These are phyloP conservation scores for Starmerella scarabaei DNA, from an alignment of 805 yeast genomes.

Conservation along the genomic window DNA sequence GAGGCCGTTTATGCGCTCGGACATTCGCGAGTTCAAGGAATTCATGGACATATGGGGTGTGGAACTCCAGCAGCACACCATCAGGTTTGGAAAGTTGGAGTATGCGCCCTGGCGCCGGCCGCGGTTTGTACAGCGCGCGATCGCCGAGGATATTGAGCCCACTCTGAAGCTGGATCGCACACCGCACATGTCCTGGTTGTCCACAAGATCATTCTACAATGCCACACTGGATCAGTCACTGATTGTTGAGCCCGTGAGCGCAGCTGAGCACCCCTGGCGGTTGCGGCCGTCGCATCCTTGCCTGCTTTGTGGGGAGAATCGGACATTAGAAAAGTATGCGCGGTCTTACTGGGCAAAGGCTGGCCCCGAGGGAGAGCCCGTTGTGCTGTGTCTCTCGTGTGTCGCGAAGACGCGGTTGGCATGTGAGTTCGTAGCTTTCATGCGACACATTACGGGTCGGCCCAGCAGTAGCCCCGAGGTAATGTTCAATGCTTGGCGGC, in stretches of 20 bases:
- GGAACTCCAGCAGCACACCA: constrained; percentile 5
- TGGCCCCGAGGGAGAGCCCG: constrained; percentile 18
- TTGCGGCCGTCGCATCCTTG: constrained; percentile 49
- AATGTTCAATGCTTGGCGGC: constrained; percentile 46
- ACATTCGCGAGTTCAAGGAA: constrained; percentile 18
- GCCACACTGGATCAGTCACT: constrained; percentile 70
- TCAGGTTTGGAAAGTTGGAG: constrained; percentile 9
- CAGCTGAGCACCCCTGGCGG: constrained; percentile 58
- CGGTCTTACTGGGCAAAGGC: constrained; percentile 55
- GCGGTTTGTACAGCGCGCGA: constrained; percentile 48
- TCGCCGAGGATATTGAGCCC: constrained; percentile 72
- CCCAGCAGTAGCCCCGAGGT: constrained; percentile 42
- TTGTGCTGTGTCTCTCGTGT: constrained; percentile 69
- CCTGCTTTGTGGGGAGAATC: constrained; percentile 68
- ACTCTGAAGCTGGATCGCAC: constrained; percentile 50
- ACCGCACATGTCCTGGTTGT: constrained; percentile 50
- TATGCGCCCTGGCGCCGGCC: constrained; percentile 34
- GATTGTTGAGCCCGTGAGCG: constrained; percentile 73
- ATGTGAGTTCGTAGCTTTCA: constrained; percentile 69
- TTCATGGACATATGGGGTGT: constrained; percentile 13
- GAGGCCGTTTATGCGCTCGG: constrained; percentile 23
- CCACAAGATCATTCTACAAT: constrained; percentile 46
- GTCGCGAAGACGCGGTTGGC: constrained; percentile 63
- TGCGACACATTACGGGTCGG: constrained; percentile 49
- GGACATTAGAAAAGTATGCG: constrained; percentile 60